These are phyloP conservation scores for Artomyces pyxidatus DNA, from an alignment of 768 basidiomycete species.

Conservation along the genomic window DNA sequence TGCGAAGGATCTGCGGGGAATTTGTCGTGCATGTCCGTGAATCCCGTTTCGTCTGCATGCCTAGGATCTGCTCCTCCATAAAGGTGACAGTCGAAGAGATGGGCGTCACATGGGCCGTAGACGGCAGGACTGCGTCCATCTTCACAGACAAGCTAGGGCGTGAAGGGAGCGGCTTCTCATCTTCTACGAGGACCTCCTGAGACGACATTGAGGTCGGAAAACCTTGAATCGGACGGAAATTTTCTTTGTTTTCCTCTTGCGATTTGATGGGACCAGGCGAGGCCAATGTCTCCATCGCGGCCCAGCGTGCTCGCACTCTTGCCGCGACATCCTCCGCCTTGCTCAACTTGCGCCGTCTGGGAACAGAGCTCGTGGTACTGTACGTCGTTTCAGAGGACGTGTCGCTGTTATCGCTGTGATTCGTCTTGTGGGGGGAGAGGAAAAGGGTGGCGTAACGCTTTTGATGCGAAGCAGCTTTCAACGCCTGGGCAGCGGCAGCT, in stretches of 20 bases:
- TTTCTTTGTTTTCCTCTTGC: not conserved
- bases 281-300: slow-evolving; percentile 13
- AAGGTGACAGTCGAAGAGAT: not conserved
- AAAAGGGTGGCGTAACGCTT: slow-evolving; percentile 12
- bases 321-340: slow-evolving; percentile 14
- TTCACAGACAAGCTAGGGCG: not conserved
- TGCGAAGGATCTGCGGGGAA: slow-evolving; percentile 6
- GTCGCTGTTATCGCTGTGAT: slow-evolving; percentile 11
- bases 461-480: slow-evolving; percentile 4
- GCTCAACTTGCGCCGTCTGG: slow-evolving; percentile 11
- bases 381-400: slow-evolving; percentile 9
- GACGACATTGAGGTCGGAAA: not conserved
- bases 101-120: not conserved
- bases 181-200: slow-evolving; percentile 5
- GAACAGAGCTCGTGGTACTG: not conserved
- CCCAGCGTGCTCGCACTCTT: slow-evolving; percentile 12
- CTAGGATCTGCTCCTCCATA: not conserved
- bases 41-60: too few species aligned
- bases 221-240: too few species aligned
- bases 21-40: not conserved
- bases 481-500: not conserved
- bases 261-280: not conserved
- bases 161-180: slow-evolving; percentile 11
- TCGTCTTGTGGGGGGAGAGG: not conserved
- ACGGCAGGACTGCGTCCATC: not conserved